Evolutionary conservation across 2,329 filamentous ascomycete genomes (phyloP).

Genomic region (Arthrinium phaeospermum): DNA sequence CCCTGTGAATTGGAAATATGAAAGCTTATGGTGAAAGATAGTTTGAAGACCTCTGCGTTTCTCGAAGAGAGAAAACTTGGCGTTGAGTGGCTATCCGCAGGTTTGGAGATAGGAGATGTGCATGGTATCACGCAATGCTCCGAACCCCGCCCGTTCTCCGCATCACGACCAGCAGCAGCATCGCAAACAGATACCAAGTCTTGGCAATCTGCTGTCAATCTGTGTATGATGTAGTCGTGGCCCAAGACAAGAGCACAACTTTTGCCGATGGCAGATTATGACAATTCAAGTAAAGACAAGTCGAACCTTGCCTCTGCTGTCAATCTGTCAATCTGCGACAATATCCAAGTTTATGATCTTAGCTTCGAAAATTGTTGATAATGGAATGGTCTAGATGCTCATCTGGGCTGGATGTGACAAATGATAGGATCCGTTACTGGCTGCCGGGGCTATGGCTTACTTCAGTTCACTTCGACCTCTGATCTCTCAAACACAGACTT

Average conservation of each 20-base stretch:
- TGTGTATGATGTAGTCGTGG: too few relatives aligned
- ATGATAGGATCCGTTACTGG: background rate
- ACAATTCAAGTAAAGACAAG: too few relatives aligned
- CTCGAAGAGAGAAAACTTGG: background rate
- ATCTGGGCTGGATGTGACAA: background rate
- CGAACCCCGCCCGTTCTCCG: conserved; percentile 12
- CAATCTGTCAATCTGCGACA: background rate
- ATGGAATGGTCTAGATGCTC: background rate
- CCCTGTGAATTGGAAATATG: background rate
- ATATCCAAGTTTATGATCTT: background rate
- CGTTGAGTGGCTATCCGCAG: background rate
- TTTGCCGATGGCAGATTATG: too few relatives aligned
- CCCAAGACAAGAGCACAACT: too few relatives aligned
- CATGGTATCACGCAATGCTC: background rate
- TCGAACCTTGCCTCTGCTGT: background rate
- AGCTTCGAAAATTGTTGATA: background rate
- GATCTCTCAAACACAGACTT: background rate
- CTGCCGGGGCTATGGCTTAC: background rate
- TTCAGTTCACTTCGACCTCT: background rate
- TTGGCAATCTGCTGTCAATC: background rate
- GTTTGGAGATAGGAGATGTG: background rate
- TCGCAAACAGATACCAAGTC: background rate
- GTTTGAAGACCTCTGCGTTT: background rate
- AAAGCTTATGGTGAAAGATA: background rate
- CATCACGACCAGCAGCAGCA: background rate